Base-by-base conservation (phyloP, 169 alveolate species). In the Eimeria praecox region DNA sequence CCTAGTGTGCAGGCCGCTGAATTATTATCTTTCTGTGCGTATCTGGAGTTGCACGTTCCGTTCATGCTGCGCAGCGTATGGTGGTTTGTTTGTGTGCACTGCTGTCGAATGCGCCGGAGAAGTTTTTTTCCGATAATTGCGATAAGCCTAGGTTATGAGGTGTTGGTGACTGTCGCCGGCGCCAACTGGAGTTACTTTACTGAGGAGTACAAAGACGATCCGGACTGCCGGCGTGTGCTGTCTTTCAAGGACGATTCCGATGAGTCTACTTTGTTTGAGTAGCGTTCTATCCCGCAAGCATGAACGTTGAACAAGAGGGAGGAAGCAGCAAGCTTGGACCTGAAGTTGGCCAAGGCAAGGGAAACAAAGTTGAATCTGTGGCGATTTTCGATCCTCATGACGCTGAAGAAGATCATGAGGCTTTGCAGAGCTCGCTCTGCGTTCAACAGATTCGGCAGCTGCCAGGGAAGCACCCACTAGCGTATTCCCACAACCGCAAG, bases 61-160 rank as follows among this genome's bases (percentile, higher is more conserved):
- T 22, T 35, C 78, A n/a, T n/a, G 10, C 30, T 22, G 44, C 40
- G n/a, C 22, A 10, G 18, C 27, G 33, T 18, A 1, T 18, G 49
- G 12, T 42, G 40, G 22, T 16, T 4, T 33, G 49, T 24, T 22
- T 35, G 30, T 82, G 40, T 52, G 42, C 30, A 22, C 27, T 40
- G 27, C 46, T 71, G 95, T 46, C 95, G 30, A 90, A 90, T 80
- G 89, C 49, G 44, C 18, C 89, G n/a, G 24, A 85, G 89, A 22
- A 80, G 66, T 40, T 71, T 66, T 52, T 90, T 71, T 71, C 89
- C 89, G 22, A 59, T 52, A 22, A 2, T 90, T 16, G 95, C 66
- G 33, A 90, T 90, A 20, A 71, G 88, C 95, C 59, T 90, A 59
- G 95, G 77, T 12, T 71, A 46, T 54, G 95, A 90, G 77, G 87